Base-by-base conservation (phyloP, 805 yeast species). In the Cyberlindnera lachancei region DNA sequence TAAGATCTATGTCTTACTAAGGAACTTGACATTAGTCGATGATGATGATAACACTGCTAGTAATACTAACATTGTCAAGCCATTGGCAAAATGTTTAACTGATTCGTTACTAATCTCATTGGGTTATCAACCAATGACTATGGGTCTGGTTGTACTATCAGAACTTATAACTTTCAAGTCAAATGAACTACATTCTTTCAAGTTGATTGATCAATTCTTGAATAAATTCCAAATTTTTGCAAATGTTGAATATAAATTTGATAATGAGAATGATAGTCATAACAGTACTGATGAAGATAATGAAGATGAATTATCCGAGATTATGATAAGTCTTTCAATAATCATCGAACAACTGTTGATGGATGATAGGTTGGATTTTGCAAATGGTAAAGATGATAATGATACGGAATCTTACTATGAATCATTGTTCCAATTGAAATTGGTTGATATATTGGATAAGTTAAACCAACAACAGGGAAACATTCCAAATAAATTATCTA, bases 291-390 rank as follows among this genome's bases (percentile, higher is more conserved):
- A n/a, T n/a, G n/a, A n/a, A n/a, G n/a, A n/a, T n/a, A n/a, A n/a
- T n/a, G 56, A 50, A 14, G 52, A 49, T 27, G 56, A 50, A 16
- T 40, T 37, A 18, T 19, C 44, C 11, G 52, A 49, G 23, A 8
- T 45, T 11, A 17, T 42, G 13, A 36, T 37, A 9, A 40, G 42
- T 23, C 25, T 35, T 5, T 36, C 53, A 2, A 23, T 23, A 5
- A 32, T 47, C n/a, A 17, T 47, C 6, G 53, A 50, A 16, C 27
- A 35, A 2, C 13, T 50, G 4, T 46, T 55, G 2, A 12, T 29
- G 6, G 47, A 48, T 22, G 31, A 34, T 4, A 26, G 36, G 10
- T 23, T 40, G 13, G 35, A 31, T 8, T 49, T 47, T 26, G 27
- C 19, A 18, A 36, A 38, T 7, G 29, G 15, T 4, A 29, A 22